A percentile compares a stretch with the other conserved stretches of the same genome.
These are phyloP conservation scores for Chlorella sp. DNA, from an alignment of 139 green algal genomes.

Conservation along the genomic window DNA sequence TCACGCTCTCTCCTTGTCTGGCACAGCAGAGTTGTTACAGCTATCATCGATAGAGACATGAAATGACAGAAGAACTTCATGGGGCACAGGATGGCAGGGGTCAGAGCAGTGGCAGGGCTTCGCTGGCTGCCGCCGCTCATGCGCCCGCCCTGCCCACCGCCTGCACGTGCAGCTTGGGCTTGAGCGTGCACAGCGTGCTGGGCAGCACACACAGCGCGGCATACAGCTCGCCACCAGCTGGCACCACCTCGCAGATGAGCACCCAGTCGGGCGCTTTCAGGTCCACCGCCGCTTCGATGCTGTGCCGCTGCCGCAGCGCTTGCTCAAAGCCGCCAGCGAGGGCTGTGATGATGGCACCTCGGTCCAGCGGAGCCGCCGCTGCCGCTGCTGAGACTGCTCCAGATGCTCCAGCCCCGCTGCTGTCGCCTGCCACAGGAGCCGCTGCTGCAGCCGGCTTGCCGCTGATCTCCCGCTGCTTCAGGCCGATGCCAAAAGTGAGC, in stretches of 20 bases:
- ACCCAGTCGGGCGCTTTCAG: constrained; percentile 14
- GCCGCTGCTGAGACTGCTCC: neutral
- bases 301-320: constrained; percentile 16
- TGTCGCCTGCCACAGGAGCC: too few species aligned
- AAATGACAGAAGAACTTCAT: too few species aligned
- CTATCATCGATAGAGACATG: too few species aligned
- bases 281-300: constrained; percentile 6
- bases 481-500: constrained; percentile 20
- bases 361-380: neutral
- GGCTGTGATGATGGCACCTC: constrained; percentile 6
- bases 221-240: constrained; percentile 6
- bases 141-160: neutral
- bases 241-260: constrained; percentile 28
- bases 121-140: too few species aligned
- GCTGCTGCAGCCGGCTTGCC: neutral
- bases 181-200: neutral
- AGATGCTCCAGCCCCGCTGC: neutral
- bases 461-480: constrained; percentile 3
- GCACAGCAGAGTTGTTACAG: too few species aligned
- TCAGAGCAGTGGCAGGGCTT: too few species aligned
- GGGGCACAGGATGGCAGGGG: too few species aligned
- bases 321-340: constrained; percentile 10
- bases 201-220: constrained; percentile 19
- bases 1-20: too few species aligned
- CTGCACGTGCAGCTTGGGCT: constrained; percentile 30